These are phyloP conservation scores for Trichoderma lentiforme DNA, from an alignment of 2,329 filamentous ascomycete species.

Conservation along the genomic window DNA sequence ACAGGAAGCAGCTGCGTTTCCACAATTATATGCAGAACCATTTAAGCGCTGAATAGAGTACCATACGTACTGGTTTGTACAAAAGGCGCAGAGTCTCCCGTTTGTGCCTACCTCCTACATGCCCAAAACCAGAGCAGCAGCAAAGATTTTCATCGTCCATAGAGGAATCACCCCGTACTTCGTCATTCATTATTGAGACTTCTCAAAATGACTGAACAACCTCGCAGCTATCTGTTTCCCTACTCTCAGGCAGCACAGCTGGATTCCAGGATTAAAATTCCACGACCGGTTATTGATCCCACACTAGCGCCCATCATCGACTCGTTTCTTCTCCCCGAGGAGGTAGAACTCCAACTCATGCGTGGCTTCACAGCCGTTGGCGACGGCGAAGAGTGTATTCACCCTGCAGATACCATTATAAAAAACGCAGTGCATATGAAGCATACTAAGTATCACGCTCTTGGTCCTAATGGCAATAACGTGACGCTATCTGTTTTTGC, in stretches of 20 bases:
- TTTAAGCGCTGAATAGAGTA: neutral
- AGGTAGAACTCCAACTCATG: conserved; percentile 19
- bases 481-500: conserved; percentile 13
- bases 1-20: neutral
- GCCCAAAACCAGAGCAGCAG: neutral
- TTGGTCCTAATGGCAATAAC: neutral
- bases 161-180: neutral
- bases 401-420: neutral
- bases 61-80: neutral
- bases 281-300: conserved; percentile 21
- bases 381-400: neutral
- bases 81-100: neutral
- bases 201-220: neutral
- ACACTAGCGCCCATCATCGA: conserved; percentile 23
- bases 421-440: neutral
- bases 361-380: neutral
- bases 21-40: neutral
- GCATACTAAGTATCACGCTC: neutral
- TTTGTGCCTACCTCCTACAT: neutral
- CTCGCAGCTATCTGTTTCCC: conserved; percentile 18
- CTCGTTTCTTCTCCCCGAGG: conserved; percentile 21
- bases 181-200: neutral
- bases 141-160: neutral
- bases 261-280: conserved; percentile 22
- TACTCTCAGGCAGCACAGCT: conserved; percentile 23